phyloP scores from a whole-genome alignment of 139 green algal genomes.

The Zygnema circumcarinatum region DNA sequence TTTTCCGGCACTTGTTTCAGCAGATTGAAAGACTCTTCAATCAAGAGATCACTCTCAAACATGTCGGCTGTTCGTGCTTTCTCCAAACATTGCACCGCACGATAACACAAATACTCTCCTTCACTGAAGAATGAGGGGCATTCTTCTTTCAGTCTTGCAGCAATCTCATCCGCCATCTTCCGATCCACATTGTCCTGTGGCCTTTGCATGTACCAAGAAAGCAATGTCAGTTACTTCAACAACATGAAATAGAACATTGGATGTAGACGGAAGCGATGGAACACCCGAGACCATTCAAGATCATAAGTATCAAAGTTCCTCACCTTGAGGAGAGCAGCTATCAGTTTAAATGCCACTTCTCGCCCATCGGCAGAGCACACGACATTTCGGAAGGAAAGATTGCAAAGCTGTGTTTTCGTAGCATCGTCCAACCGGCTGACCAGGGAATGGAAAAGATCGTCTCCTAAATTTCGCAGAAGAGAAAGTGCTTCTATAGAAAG shows the following conservation, averaged over 20 bases:
- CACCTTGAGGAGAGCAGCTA: constrained; percentile 39
- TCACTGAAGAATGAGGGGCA: constrained; percentile 53
- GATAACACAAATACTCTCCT: constrained; percentile 41
- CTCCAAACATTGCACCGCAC: constrained; percentile 27
- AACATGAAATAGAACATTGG: too few species aligned
- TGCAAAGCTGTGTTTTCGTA: neutral
- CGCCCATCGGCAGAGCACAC: constrained; percentile 25
- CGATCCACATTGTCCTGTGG: neutral
- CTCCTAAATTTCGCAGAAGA: constrained; percentile 30
- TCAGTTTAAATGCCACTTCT: constrained; percentile 17
- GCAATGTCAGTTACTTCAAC: too few species aligned
- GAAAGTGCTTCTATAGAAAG: constrained; percentile 28
- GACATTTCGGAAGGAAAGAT: constrained; percentile 40
- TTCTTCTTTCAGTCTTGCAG: constrained; percentile 38
- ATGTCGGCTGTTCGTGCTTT: neutral
- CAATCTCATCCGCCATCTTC: constrained; percentile 30
- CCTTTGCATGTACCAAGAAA: too few species aligned
- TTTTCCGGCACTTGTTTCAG: constrained; percentile 35
- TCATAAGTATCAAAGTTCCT: too few species aligned
- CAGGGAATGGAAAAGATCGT: constrained; percentile 29
- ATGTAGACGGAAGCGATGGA: too few species aligned
- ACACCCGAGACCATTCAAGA: too few species aligned
- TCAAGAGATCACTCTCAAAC: constrained; percentile 17
- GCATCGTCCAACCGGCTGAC: neutral
- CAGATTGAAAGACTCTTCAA: constrained; percentile 26